Evolutionary conservation across 495 filamentous ascomycete genomes (phyloP), one percentile per base, ranked within the genome.

Genomic region (Letharia lupina): DNA sequence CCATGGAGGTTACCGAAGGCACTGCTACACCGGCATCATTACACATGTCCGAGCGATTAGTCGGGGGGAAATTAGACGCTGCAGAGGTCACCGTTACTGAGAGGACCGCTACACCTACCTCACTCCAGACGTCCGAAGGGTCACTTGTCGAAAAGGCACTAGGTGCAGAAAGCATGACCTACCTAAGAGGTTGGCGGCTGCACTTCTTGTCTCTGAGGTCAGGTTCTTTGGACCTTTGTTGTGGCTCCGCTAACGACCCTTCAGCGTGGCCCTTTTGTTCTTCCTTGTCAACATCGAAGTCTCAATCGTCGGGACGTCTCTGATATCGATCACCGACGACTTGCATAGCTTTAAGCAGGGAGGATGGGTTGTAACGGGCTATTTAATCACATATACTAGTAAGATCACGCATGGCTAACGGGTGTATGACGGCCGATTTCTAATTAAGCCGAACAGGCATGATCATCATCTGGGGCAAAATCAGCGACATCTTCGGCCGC

Each of bases 271-370:
- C 41, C 69, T 83, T 23, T 78, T 80, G 28, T 80, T 88, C 44
- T 80, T 87, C 39, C 81, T 88, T 33, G 82, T 82, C 18, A 84
- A 81, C 61, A 70, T 88, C 15, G 86, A 88, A 64, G 81, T 81
- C n/a, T 84, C 85, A 0, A 87, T 87, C 60, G 82, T 88, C 18
- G 83, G 83, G 48, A 88, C 86, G 0, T 81, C 86, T 4, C 77
- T 88, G 9, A 79, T 87, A 20, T 79, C 79, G 15, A 86, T 88
- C 60, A 83, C 81, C 4, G 76, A 80, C 54, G 80, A 81, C 33
- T 70, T 87, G 31, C 67, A 79, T 10, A 77, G 83, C 47, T 84
- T 83, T 64, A 72, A 79, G 28, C 76, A 84, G 64, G 77, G 75
- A 6, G 79, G 80, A 23, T 87, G 83, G 85, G 75, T 88, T 18